Percentiles rank a stretch among this genome's conserved stretches.
Conservation (phyloP, 2,329 filamentous ascomycete species). For the Sclerotinia nivalis region DNA sequence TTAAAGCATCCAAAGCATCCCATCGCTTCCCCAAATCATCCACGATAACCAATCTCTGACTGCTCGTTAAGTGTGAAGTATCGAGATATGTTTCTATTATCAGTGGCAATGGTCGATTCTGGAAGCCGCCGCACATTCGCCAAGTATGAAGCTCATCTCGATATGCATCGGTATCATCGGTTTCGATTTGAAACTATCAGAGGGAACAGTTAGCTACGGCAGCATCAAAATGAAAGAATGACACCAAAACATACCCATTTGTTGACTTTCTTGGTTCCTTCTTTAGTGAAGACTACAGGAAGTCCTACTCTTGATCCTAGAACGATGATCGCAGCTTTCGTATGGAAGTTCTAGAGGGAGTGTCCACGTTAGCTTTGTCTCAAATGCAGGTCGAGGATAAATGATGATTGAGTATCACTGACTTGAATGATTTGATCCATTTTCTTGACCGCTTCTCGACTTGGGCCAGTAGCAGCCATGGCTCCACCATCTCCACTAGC, state of each 20-base stretch:
- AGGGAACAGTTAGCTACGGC: slow-evolving; percentile 16
- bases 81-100: slow-evolving; percentile 91
- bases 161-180: slow-evolving; percentile 89
- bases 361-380: slow-evolving; percentile 27
- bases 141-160: slow-evolving; percentile 77
- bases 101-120: slow-evolving; percentile 77
- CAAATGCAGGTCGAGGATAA: slow-evolving; percentile 4
- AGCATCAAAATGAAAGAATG: neutral
- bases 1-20: slow-evolving; percentile 85
- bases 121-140: slow-evolving; percentile 76
- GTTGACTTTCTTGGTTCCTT: slow-evolving; percentile 66
- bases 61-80: slow-evolving; percentile 73
- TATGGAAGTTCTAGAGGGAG: slow-evolving; percentile 75
- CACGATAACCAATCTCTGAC: slow-evolving; percentile 81
- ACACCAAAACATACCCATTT: slow-evolving; percentile 71
- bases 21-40: slow-evolving; percentile 90
- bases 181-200: slow-evolving; percentile 85
- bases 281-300: slow-evolving; percentile 53
- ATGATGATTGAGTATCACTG: slow-evolving; percentile 31
- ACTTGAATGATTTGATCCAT: slow-evolving; percentile 94
- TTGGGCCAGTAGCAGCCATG: slow-evolving; percentile 51
- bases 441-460: slow-evolving; percentile 71
- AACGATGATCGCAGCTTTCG: slow-evolving; percentile 82
- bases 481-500: slow-evolving; percentile 47
- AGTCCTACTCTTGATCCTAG: slow-evolving; percentile 78